Conservation (phyloP, 148 eudicot genomes). For the Cornus florida region DNA sequence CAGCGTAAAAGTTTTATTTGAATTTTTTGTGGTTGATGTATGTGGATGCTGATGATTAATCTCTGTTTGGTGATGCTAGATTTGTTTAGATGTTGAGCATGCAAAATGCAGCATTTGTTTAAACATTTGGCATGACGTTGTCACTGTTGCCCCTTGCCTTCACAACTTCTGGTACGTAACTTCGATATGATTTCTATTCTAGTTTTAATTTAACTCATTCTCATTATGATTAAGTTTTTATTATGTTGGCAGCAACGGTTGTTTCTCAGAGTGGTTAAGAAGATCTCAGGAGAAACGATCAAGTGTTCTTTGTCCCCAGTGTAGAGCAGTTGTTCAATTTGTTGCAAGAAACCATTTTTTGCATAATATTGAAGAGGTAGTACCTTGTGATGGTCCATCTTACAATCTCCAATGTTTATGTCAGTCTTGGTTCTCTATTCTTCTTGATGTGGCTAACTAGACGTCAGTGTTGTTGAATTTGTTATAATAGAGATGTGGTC, state of each 20-base stretch:
- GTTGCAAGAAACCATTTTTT: slow-evolving; percentile 90
- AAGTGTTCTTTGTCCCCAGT: slow-evolving; percentile 85
- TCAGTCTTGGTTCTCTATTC: not conserved
- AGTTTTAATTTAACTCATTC: not conserved
- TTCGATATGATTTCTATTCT: slow-evolving; percentile 13
- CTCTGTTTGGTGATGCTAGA: slow-evolving; percentile 40
- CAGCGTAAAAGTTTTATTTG: not conserved
- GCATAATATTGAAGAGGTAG: slow-evolving; percentile 83
- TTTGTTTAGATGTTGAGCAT: slow-evolving; percentile 67
- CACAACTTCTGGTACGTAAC: slow-evolving; percentile 86
- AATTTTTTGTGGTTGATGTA: not conserved
- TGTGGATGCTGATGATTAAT: not conserved
- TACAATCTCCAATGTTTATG: not conserved
- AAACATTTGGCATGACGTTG: slow-evolving; percentile 96
- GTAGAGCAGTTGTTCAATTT: slow-evolving; percentile 86
- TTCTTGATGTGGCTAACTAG: not conserved
- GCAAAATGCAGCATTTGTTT: slow-evolving; percentile 90
- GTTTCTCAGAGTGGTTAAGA: slow-evolving; percentile 97
- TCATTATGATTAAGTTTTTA: not conserved
- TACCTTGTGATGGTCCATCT: not conserved
- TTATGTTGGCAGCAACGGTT: slow-evolving; percentile 72
- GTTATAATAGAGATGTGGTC: not conserved
- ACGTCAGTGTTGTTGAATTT: not conserved
- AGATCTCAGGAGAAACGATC: slow-evolving; percentile 72
- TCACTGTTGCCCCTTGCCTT: slow-evolving; percentile 92